Base-by-base conservation (phyloP, 257 asterid genomes). In the Datura wrightii region DNA sequence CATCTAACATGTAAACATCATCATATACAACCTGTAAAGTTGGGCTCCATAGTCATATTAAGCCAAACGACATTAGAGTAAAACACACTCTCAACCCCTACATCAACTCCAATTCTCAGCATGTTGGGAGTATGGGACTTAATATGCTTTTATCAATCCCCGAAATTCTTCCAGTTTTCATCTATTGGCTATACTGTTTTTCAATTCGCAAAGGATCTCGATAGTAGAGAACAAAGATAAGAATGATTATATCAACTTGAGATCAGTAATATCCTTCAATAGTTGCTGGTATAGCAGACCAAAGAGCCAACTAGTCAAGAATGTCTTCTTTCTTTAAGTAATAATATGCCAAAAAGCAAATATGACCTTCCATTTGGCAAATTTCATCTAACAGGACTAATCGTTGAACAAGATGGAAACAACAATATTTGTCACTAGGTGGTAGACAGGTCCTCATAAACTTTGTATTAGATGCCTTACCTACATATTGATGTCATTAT, bases 1-100 rank as follows among this genome's bases (percentile, higher is more conserved):
- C 92, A 82, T 92, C 98, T 86, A 95, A 92, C 98, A 95, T 94
- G 92, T 94, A 95, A 10, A 95, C 98, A 85, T 94, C 95, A 84
- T 69, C 94, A 85, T 91, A 95, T 42, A 95, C 98, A 85, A 95
- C 95, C 98, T 94, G 93, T 80, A 87, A 34, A 46, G 80, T 79
- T 84, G 86, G 78, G 37, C 48, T 37, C 36, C 83, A 80, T 80
- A 52, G 82, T 86, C 65, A 90, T 50, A 86, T 79, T 50, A 55
- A 18, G 63, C 82, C 46, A 78, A 74, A 50, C 34, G 31, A 78
- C 63, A 74, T 74, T 74, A 74, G 55, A 24, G 81, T 48, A 24
- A 24, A 74, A 16, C 79, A 16, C 53, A 69, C 53, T 41, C 36
- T 70, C 54, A 18, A 70, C 54, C 79, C 79, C 79, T 70, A 70